These are phyloP conservation scores for Drechmeria coniospora DNA, from an alignment of 2,329 filamentous ascomycete species.

Conservation along the genomic window DNA sequence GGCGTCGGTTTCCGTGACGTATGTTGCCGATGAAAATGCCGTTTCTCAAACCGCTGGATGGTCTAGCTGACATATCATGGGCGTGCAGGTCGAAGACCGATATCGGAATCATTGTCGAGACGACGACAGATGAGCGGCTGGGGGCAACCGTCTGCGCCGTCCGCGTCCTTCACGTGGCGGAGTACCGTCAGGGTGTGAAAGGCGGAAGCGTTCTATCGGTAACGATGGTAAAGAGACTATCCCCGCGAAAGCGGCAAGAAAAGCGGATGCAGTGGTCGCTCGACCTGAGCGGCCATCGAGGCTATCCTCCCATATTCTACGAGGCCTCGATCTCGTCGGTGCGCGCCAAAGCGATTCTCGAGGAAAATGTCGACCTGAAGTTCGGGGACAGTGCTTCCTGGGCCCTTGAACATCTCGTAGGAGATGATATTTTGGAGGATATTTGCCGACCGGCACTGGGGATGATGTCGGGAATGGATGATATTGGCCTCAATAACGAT, in stretches of 20 bases:
- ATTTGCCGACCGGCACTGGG: constrained; percentile 13
- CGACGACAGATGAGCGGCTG: constrained; percentile 2
- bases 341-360: constrained; percentile 6
- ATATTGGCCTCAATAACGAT: constrained; percentile 13
- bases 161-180: constrained; percentile 9
- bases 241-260: not conserved
- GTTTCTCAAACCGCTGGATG: not conserved
- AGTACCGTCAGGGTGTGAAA: constrained; percentile 6
- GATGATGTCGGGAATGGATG: constrained; percentile 17
- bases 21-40: constrained; percentile 4
- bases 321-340: constrained; percentile 14
- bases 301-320: constrained; percentile 10
- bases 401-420: constrained; percentile 9
- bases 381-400: constrained; percentile 13
- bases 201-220: constrained; percentile 9
- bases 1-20: constrained; percentile 10
- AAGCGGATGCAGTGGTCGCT: constrained; percentile 3
- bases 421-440: constrained; percentile 9
- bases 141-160: constrained; percentile 7
- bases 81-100: too few species aligned
- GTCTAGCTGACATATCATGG: not conserved
- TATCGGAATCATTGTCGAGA: too few species aligned
- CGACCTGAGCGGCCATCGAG: not conserved
- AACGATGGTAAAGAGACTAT: constrained; percentile 9
- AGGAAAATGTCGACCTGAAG: constrained; percentile 11